phyloP scores from a whole-genome alignment of 768 basidiomycete species.

The Russula foetens region DNA sequence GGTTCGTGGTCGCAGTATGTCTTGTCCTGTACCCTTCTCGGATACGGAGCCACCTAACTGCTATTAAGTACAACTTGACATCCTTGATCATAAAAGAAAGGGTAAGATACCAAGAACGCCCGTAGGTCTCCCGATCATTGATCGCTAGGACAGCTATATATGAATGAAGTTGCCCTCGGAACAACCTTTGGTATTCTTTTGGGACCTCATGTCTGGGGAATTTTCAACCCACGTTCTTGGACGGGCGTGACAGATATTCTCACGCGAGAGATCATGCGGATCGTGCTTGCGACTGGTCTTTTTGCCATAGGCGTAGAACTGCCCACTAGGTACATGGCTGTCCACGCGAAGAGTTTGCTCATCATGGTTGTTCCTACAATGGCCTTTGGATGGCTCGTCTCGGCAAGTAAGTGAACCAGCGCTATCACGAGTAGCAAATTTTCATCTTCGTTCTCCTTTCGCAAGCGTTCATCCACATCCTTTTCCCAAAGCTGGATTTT shows the following conservation, averaged over 20 bases:
- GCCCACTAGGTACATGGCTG: slow-evolving; percentile 73
- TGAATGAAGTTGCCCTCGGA: slow-evolving; percentile 92
- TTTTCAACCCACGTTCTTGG: slow-evolving; percentile 79
- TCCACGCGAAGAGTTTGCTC: slow-evolving; percentile 64
- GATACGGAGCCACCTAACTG: neutral
- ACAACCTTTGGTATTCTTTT: slow-evolving; percentile 59
- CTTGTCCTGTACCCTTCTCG: neutral
- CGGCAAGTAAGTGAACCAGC: slow-evolving; percentile 41
- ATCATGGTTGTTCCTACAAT: slow-evolving; percentile 75
- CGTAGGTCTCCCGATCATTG: neutral
- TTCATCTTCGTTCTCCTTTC: neutral
- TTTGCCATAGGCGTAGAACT: slow-evolving; percentile 96
- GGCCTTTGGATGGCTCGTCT: slow-evolving; percentile 78
- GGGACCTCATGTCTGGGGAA: slow-evolving; percentile 62
- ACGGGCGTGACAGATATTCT: slow-evolving; percentile 43
- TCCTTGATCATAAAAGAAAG: slow-evolving; percentile 79
- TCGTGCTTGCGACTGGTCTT: slow-evolving; percentile 85
- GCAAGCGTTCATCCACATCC: slow-evolving; percentile 51
- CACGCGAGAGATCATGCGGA: slow-evolving; percentile 79
- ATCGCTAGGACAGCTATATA: slow-evolving; percentile 48
- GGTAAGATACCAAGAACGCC: slow-evolving; percentile 30
- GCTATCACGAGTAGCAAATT: neutral
- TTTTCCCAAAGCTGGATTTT: slow-evolving; percentile 67
- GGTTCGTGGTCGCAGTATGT: slow-evolving; percentile 41
- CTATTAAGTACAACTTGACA: slow-evolving; percentile 72